Base-by-base conservation (phyloP, 2,329 filamentous ascomycete genomes). In the Scedosporium minutisporum region DNA sequence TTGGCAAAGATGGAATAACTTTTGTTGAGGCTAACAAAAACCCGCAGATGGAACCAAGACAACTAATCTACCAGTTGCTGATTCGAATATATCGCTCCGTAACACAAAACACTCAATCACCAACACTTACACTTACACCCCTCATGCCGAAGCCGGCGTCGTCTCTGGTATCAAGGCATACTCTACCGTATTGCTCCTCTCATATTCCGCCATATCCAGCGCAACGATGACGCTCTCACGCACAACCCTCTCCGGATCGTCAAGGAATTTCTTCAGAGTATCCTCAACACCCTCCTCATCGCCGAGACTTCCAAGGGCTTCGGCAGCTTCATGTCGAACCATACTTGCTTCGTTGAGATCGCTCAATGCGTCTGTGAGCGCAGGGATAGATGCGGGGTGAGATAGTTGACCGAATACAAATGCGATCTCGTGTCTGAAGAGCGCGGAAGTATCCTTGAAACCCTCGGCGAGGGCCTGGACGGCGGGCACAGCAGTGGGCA, bases 331-430 rank as follows among this genome's bases (percentile, higher is more conserved):
- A 72, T 99, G 95, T 63, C 95, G 87, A 63, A 99, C 95, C 95
- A 99, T 99, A 70, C 93, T 92, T 25, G 86, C 89, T 77, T 99
- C 95, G 62, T 90, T 80, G 58, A 84, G 78, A 73, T 99, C 82
- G 69, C 89, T 89, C 64, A 99, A 80, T 1, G 90, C 87, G 60
- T 84, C 85, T 16, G 89, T 88, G 64, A 99, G 83, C 64, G 91
- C 91, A 3, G 95, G 93, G 67, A 99, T 97, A 1, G 92, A 96
- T n/a, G 93, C 93, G 1, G 95, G 95, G 72, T 99, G 95, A 62
- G 90, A 92, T 61, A 99, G 82, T 75, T 99, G 95, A 62, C 95
- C 95, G 69, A 99, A 99, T 14, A 99, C 95, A 73, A 99, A 99
- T 14, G 95, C 95, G 67, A 99, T 92, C 74, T 99, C 95, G 77